Base-by-base conservation (phyloP, 345 rosid genomes). In the Hypericum perforatum region DNA sequence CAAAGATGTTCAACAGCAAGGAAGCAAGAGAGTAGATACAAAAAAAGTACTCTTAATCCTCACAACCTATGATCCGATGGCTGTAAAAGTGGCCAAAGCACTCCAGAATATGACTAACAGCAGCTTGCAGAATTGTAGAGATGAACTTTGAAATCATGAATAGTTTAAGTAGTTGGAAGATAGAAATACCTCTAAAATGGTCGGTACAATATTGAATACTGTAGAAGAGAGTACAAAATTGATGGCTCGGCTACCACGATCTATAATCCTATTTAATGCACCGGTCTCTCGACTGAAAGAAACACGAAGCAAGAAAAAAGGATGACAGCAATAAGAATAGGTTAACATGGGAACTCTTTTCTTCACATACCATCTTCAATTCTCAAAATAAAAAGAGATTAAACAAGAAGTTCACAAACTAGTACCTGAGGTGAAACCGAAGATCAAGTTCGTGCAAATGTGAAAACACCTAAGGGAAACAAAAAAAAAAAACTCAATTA, bases 201-300 rank as follows among this genome's bases (percentile, higher is more conserved):
- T 89, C 55, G 99, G 99, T 12, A 82, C 81, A 61, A 89, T 85
- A 69, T 94, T 94, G 87, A 94, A 85, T 63, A 89, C 91, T 97
- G 84, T 89, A 50, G 99, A 70, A 6, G 97, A 84, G 65, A 92
- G 89, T 16, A 92, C 82, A 56, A 89, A 89, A 59, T 89, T 92
- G 57, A 92, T 92, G n/a, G 89, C 98, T n/a, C 97, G 94, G 78
- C 98, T 89, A 70, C 99, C 97, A 59, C 91, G 95, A 68, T 94
- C 99, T 45, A 89, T 94, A 44, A 77, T 94, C 72, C 97, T 78
- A 70, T 71, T 94, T 70, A 94, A 65, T 16, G 78, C 99, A 54
- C 99, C 99, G 37, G 99, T 94, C 79, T 94, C 94, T 71, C 97
- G 95, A 69, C 99, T 94, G 77, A 43, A 75, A 56, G 72, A 44